Evolutionary conservation across 225 moss, liverwort and hornwort genomes (phyloP), one percentile per base, ranked within the genome.

Genomic region (Pleurozium schreberi): DNA sequence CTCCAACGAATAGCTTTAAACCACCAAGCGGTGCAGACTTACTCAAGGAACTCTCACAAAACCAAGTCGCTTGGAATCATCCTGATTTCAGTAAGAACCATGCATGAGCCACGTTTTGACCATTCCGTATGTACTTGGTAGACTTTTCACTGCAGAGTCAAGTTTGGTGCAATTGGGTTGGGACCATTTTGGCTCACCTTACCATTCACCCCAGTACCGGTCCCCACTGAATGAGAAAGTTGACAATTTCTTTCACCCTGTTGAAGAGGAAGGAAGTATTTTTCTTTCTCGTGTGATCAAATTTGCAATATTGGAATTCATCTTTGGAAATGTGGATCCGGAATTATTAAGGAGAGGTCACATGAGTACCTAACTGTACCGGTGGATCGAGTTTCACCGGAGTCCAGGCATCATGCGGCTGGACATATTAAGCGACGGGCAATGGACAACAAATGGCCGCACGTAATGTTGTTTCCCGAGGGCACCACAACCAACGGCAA

Each of bases 401-500:
- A 62, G 42, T 95, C 95, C 60, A 91, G 94, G 87, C 95, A 93
- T 84, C 91, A 95, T 89, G 95, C 94, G 52, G 92, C 94, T 57
- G 94, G 93, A 45, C 84, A 94, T 31, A 92, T 95, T 14, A 90
- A 84, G 71, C 89, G 94, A 75, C 90, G 94, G 60, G 95, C 95
- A 27, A 91, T 94, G 62, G 95, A 94, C 85, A 95, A 95, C 84
- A 94, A 84, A 85, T 95, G 94, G 95, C 95, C 95, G 80, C 93
- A 95, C 61, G 88, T 95, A 13, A 92, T 94, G 88, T 52, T 95
- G 67, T 95, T 95, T 89, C 94, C 94, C 18, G 95, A 95, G 84
- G 95, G 94, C 64, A 95, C 95, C n/a, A 95, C 95, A 22, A 95
- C 95, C 83, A 95, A 95, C 87, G 95, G 95, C 60, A 84, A 92